Evolutionary conservation across 495 filamentous ascomycete species (phyloP).

Genomic region (Aspergillus diversus): DNA sequence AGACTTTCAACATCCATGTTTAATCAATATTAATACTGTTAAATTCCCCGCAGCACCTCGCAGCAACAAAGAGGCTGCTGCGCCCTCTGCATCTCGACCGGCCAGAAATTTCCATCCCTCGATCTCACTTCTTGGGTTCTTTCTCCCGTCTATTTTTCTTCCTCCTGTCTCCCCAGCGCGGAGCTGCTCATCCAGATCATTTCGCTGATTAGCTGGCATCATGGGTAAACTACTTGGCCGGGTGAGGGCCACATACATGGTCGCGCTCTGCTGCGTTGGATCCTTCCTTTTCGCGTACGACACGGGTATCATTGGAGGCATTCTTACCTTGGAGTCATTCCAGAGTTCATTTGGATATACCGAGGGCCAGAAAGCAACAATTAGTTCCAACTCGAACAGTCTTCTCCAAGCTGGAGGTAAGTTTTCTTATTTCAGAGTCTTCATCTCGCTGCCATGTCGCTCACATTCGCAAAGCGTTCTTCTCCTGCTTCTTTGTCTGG

Average conservation of each 20-base stretch:
- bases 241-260: constrained; percentile 20
- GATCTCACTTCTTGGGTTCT: background rate
- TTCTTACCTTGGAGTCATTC: constrained; percentile 42
- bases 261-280: constrained; percentile 25
- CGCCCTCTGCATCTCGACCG: background rate
- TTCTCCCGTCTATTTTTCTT: background rate
- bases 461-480: constrained; percentile 20
- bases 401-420: constrained; percentile 24
- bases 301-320: constrained; percentile 40
- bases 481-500: constrained; percentile 28
- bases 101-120: background rate
- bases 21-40: background rate
- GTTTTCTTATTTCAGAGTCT: background rate
- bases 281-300: constrained; percentile 46
- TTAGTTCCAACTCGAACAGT: constrained; percentile 39
- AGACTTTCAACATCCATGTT: background rate
- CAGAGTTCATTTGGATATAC: constrained; percentile 36
- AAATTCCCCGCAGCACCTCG: constrained; percentile 10
- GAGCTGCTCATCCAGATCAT: background rate
- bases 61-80: background rate
- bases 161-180: background rate
- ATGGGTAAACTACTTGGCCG: constrained; percentile 24
- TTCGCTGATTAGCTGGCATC: background rate
- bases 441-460: background rate
- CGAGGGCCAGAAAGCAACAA: constrained; percentile 31